phyloP scores from a whole-genome alignment of 805 yeast species.

The Metschnikowia hibisci region DNA sequence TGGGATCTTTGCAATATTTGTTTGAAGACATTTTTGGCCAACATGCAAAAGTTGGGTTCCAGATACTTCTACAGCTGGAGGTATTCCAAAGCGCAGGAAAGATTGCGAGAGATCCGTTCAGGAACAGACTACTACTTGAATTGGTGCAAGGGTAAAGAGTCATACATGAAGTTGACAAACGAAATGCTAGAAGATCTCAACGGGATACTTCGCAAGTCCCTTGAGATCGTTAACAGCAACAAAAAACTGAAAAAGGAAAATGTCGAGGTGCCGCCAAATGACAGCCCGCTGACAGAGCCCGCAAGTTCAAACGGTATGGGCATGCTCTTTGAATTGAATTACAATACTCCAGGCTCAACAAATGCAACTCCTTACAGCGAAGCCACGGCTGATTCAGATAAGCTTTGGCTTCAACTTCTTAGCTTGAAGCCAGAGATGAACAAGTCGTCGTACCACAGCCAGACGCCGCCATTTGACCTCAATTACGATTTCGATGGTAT shows the following conservation, averaged over 20 bases:
- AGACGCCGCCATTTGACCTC: slow-evolving; percentile 8
- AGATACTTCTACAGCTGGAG: slow-evolving; percentile 21
- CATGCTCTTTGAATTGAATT: neutral
- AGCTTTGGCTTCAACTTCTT: slow-evolving; percentile 17
- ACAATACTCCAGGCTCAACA: neutral
- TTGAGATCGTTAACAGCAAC: slow-evolving; percentile 6
- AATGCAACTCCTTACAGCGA: neutral
- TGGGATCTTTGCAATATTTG: slow-evolving; percentile 13
- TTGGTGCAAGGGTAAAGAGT: slow-evolving; percentile 17
- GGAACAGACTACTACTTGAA: slow-evolving; percentile 16
- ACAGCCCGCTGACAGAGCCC: neutral
- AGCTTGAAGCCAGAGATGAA: slow-evolving; percentile 13
- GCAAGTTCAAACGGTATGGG: neutral
- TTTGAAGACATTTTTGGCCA: slow-evolving; percentile 8
- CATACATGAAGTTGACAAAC: slow-evolving; percentile 10
- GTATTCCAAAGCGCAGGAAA: slow-evolving; percentile 15
- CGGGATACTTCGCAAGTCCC: slow-evolving; percentile 7
- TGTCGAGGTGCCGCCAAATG: neutral
- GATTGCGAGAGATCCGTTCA: slow-evolving; percentile 8
- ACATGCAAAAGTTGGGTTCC: slow-evolving; percentile 13
- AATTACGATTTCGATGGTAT: slow-evolving; percentile 5
- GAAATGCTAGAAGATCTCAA: slow-evolving; percentile 17
- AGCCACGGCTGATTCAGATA: slow-evolving; percentile 3
- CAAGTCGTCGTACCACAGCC: slow-evolving; percentile 6
- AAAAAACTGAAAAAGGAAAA: neutral